These are phyloP conservation scores for Skeletonema grethae DNA, from an alignment of 108 stramenopile species.

Conservation along the genomic window DNA sequence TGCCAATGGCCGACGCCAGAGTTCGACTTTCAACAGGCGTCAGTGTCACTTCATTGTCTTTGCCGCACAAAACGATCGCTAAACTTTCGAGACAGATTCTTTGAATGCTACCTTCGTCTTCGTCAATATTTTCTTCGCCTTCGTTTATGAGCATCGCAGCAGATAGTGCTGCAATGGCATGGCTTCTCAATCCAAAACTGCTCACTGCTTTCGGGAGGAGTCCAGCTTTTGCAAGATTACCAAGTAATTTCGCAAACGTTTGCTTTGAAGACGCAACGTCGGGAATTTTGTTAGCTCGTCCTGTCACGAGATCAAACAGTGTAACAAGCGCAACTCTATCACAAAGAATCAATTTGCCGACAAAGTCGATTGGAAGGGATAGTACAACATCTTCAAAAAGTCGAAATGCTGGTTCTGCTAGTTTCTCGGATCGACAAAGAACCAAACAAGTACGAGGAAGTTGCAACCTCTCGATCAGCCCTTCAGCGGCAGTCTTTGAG, in stretches of 20 bases:
- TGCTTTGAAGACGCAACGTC: conserved; percentile 33
- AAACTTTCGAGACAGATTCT: conserved; percentile 66
- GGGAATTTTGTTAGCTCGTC: conserved; percentile 18
- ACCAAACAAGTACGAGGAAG: conserved; percentile 64
- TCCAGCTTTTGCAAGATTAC: conserved; percentile 61
- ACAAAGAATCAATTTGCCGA: conserved; percentile 59
- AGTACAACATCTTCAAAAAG: conserved; percentile 55
- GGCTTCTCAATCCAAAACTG: conserved; percentile 55
- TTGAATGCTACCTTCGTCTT: conserved; percentile 61
- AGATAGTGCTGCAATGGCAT: conserved; percentile 71
- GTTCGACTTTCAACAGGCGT: conserved; percentile 56
- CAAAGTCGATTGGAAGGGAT: conserved; percentile 48
- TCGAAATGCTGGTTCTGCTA: conserved; percentile 60
- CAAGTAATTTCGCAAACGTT: conserved; percentile 57
- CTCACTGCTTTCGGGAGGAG: conserved; percentile 59
- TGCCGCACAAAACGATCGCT: conserved; percentile 51
- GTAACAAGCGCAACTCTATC: conserved; percentile 58
- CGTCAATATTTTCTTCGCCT: conserved; percentile 44
- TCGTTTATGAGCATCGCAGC: conserved; percentile 66
- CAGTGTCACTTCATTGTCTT: conserved; percentile 34
- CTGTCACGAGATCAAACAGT: conserved; percentile 70
- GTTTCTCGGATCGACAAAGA: conserved; percentile 60
- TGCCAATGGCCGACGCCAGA: conserved; percentile 66
- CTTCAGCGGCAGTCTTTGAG: conserved; percentile 45
- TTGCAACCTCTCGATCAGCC: conserved; percentile 57